These are phyloP conservation scores for Suillus subaureus DNA, from an alignment of 768 basidiomycete species.

Conservation along the genomic window DNA sequence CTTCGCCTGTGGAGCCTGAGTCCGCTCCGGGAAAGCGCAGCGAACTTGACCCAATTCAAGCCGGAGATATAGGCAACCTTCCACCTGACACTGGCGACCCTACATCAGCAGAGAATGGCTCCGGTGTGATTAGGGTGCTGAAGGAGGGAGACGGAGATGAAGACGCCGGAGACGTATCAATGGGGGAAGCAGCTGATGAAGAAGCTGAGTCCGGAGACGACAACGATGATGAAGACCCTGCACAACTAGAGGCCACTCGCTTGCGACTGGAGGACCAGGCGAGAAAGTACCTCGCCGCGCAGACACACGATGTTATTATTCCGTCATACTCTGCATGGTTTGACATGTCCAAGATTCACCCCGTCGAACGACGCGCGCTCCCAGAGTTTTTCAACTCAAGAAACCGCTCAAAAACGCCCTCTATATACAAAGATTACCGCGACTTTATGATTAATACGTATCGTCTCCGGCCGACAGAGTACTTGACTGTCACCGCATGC, in stretches of 20 bases:
- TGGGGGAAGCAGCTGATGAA: constrained; percentile 79
- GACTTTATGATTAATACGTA: constrained; percentile 99
- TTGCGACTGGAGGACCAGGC: constrained; percentile 83
- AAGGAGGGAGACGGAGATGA: constrained; percentile 65
- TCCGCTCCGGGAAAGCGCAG: constrained; percentile 82
- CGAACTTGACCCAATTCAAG: constrained; percentile 83
- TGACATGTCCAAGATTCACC: constrained; percentile 90
- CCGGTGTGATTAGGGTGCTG: constrained; percentile 38
- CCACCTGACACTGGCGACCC: constrained; percentile 30
- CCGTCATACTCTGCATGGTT: constrained; percentile 99
- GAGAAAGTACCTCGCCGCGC: constrained; percentile 92
- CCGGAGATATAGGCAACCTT: constrained; percentile 80
- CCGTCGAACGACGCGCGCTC: constrained; percentile 87
- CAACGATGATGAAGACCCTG: constrained; percentile 84
- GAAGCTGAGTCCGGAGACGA: constrained; percentile 79
- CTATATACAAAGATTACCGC: constrained; percentile 98
- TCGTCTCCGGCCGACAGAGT: constrained; percentile 89
- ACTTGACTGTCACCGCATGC: constrained; percentile 97
- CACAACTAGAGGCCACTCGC: constrained; percentile 79
- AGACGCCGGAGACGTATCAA: constrained; percentile 74
- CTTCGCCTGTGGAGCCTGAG: constrained; percentile 75
- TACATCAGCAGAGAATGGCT: constrained; percentile 13
- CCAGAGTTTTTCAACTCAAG: constrained; percentile 98
- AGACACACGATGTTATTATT: constrained; percentile 96
- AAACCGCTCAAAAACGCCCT: constrained; percentile 92